Base-by-base conservation (phyloP, 108 stramenopile species). In the Schizochytrium sp. region DNA sequence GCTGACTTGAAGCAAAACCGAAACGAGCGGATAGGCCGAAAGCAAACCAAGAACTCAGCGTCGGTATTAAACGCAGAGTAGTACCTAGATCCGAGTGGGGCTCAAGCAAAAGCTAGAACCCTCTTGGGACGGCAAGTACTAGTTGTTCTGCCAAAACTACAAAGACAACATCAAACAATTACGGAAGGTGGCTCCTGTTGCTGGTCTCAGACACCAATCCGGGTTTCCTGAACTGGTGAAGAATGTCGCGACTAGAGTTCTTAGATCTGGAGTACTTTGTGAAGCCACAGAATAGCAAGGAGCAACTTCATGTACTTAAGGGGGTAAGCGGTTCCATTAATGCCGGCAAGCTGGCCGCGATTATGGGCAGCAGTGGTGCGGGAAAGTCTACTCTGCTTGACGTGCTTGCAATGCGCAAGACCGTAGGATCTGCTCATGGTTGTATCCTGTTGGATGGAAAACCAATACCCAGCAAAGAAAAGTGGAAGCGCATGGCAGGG, bases 361-460 rank as follows among this genome's bases (percentile, higher is more conserved):
- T 83, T 40, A 49, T 83, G 50, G 76, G 76, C 47, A 83, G 53
- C 47, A 55, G 50, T 10, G 76, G 76, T 38, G 47, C 76, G 2
- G 76, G 76, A n/a, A 83, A 83, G 53, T 55, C 76, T 5, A 83
- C 76, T 10, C 53, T 83, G 76, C 53, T 83, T 38, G 76, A 83
- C 47, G 28, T 83, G n/a, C 47, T 83, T 0, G 76, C 76, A 56
- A 83, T 49, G 76, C 76, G 76, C 8, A 83, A 83, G 76, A 49
- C 50, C 5, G 76, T 83, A n/a, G 76, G 76, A 5, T 10, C 5
- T 38, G 47, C 50, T 38, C n/a, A n/a, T 17, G 76, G 76, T 40
- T 40, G 28, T 47, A 83, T 83, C 28, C 76, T 49, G 15, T 40
- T 83, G 45, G 53, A 83, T 40, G 28, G 53, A 10, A 40, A 42